Conservation (phyloP, 345 rosid species). For the Leavenworthia alabamica region DNA sequence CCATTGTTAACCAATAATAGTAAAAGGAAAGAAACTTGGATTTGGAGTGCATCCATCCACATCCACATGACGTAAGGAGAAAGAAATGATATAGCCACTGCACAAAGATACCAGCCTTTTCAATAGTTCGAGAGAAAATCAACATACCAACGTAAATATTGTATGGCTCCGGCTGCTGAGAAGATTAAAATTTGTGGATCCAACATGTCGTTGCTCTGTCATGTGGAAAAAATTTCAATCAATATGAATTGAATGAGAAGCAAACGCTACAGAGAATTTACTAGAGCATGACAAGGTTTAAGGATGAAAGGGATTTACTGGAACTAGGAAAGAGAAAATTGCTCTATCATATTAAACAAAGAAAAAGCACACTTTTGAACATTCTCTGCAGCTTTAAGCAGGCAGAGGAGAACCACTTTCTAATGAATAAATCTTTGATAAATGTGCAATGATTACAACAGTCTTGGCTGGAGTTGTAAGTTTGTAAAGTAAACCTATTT, state of each 20-base stretch:
- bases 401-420: conserved; percentile 1
- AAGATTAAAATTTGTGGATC: conserved; percentile 94
- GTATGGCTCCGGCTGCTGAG: conserved; percentile 99
- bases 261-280: background rate
- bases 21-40: background rate
- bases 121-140: conserved; percentile 9
- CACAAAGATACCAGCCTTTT: conserved; percentile 19
- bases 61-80: conserved; percentile 3
- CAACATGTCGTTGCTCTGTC: conserved; percentile 97
- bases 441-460: background rate
- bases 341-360: background rate
- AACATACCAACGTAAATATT: conserved; percentile 90
- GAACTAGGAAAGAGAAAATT: background rate
- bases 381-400: background rate
- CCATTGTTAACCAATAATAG: background rate
- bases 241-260: background rate
- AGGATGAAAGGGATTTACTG: background rate
- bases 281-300: background rate
- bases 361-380: background rate
- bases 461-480: background rate
- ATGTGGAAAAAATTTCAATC: conserved; percentile 19
- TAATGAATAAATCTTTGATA: background rate
- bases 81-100: background rate
- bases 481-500: conserved; percentile 9
- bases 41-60: background rate